Percentiles rank a stretch among this genome's conserved stretches.
These are phyloP conservation scores for Xerocomus brunneocitrinus DNA, from an alignment of 768 basidiomycete species.

Conservation along the genomic window DNA sequence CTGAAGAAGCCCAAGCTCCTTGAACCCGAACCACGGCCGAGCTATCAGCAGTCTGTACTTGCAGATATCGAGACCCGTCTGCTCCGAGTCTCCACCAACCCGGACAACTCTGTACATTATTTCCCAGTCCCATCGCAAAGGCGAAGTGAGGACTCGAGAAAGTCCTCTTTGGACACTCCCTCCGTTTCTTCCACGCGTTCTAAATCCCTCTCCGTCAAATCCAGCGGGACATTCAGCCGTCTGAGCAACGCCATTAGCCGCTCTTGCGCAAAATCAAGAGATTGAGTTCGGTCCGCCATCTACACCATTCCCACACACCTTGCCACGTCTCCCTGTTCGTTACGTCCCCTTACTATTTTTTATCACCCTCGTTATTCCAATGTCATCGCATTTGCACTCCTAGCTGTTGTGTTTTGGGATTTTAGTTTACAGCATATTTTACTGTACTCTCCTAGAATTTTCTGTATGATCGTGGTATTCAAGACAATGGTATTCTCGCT, in stretches of 20 bases:
- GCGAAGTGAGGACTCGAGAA: constrained; percentile 24
- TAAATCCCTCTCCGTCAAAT: constrained; percentile 19
- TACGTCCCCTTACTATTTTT: constrained; percentile 10
- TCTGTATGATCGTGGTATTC: constrained; percentile 1
- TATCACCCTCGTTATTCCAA: constrained; percentile 15
- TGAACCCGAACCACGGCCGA: constrained; percentile 17
- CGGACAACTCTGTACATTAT: constrained; percentile 31
- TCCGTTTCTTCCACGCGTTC: constrained; percentile 24
- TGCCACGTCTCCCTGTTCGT: neutral
- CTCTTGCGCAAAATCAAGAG: constrained; percentile 20
- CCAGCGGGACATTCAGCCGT: constrained; percentile 18
- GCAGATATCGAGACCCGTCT: constrained; percentile 30
- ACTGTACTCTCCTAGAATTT: constrained; percentile 13
- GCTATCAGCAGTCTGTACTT: constrained; percentile 29
- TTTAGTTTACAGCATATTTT: neutral
- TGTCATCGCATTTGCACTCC: constrained; percentile 4
- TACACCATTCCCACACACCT: constrained; percentile 4
- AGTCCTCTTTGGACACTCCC: constrained; percentile 28
- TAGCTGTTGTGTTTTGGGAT: neutral
- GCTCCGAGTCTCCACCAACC: constrained; percentile 24
- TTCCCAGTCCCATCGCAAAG: constrained; percentile 33
- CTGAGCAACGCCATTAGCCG: constrained; percentile 18
- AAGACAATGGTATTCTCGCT: constrained; percentile 1
- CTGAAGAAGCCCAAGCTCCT: constrained; percentile 12
- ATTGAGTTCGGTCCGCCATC: constrained; percentile 8